phyloP scores from a whole-genome alignment of 768 basidiomycete genomes.

The Mycena maculata region DNA sequence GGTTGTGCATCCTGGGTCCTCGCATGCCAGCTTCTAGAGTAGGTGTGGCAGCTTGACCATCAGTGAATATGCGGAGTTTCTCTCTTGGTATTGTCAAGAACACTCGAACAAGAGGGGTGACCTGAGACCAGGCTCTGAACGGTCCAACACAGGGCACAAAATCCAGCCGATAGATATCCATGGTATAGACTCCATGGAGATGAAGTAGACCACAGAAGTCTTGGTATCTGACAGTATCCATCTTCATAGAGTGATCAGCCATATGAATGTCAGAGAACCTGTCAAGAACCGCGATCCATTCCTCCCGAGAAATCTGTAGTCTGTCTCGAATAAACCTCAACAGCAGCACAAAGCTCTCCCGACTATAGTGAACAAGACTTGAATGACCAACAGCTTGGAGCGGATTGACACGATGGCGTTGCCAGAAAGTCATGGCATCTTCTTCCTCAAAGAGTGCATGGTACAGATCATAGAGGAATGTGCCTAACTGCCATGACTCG shows the following conservation, averaged over 20 bases:
- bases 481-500: conserved; percentile 45
- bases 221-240: conserved; percentile 49
- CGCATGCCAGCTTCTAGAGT: conserved; percentile 24
- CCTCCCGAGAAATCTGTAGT: conserved; percentile 33
- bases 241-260: conserved; percentile 35
- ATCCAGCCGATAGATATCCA: conserved; percentile 29
- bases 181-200: conserved; percentile 45
- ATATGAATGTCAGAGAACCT: conserved; percentile 35
- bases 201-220: conserved; percentile 53
- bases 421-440: conserved; percentile 37
- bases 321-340: conserved; percentile 43
- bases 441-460: conserved; percentile 51
- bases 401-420: conserved; percentile 13
- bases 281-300: conserved; percentile 50
- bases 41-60: background rate
- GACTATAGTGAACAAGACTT: conserved; percentile 49
- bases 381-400: conserved; percentile 21
- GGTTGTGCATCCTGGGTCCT: conserved; percentile 25
- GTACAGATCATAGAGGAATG: conserved; percentile 53
- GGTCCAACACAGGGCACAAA: conserved; percentile 30
- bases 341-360: conserved; percentile 52
- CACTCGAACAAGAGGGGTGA: conserved; percentile 29
- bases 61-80: conserved; percentile 14
- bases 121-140: conserved; percentile 19
- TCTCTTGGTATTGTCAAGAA: conserved; percentile 27